Conservation (phyloP, 495 filamentous ascomycete species). For the Hypoxylon intermedium region DNA sequence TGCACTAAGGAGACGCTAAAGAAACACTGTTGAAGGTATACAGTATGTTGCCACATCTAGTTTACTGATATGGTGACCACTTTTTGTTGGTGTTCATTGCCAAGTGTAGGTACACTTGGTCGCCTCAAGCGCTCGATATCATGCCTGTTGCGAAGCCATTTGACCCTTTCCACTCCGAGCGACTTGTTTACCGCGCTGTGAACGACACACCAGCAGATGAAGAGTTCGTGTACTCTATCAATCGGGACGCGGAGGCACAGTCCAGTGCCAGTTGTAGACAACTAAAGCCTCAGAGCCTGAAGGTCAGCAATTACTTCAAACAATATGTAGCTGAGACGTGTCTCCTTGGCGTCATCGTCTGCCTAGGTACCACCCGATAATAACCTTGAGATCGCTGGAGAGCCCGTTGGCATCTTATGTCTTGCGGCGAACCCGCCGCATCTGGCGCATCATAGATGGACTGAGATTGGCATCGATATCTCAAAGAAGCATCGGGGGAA, state of each 20-base stretch:
- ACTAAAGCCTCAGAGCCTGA: slow-evolving; percentile 32
- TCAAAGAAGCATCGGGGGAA: slow-evolving; percentile 47
- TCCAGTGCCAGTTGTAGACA: slow-evolving; percentile 36
- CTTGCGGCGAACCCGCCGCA: slow-evolving; percentile 27
- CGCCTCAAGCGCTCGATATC: neutral
- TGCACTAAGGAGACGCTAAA: too few relatives aligned
- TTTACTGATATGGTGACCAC: too few relatives aligned
- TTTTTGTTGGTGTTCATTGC: too few relatives aligned
- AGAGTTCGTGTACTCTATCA: slow-evolving; percentile 36
- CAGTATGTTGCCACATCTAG: too few relatives aligned
- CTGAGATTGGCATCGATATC: slow-evolving; percentile 52
- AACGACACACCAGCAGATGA: slow-evolving; percentile 44
- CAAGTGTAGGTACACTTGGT: neutral
- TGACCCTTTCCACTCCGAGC: slow-evolving; percentile 41
- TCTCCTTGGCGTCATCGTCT: slow-evolving; percentile 51
- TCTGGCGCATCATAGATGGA: slow-evolving; percentile 50
- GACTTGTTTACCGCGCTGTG: slow-evolving; percentile 48
- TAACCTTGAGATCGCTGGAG: slow-evolving; percentile 20
- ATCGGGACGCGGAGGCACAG: slow-evolving; percentile 37
- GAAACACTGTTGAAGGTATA: too few relatives aligned
- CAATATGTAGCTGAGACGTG: slow-evolving; percentile 38
- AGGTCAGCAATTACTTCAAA: slow-evolving; percentile 26
- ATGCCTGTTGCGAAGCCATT: slow-evolving; percentile 20
- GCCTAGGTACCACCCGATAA: slow-evolving; percentile 38
- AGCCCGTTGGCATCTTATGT: slow-evolving; percentile 39